Evolutionary conservation across 2,329 filamentous ascomycete genomes (phyloP).

Genomic region (Aspergillus carbonarius): DNA sequence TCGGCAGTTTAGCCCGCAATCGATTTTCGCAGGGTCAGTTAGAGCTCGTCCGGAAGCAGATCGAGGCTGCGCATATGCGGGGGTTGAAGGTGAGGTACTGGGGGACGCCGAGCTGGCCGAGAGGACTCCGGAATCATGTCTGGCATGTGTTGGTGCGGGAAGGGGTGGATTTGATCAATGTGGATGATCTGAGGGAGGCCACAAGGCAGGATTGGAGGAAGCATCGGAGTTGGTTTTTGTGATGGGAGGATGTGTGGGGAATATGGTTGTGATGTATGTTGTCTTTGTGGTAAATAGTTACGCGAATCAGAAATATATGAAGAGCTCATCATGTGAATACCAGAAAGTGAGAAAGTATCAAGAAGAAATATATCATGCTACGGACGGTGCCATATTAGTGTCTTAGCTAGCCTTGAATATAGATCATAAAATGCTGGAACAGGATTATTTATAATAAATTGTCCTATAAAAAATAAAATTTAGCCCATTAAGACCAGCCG

Average conservation of each 20-base stretch:
- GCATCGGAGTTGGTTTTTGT: conserved; percentile 13
- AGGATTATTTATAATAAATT: no score
- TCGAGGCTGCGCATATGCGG: conserved; percentile 49
- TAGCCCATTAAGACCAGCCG: no score
- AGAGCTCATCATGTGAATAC: no score
- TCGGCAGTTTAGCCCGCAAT: conserved; percentile 54
- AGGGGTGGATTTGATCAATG: conserved; percentile 61
- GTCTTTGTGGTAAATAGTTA: no score
- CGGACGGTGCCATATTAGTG: no score
- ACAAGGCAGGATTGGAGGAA: conserved; percentile 42
- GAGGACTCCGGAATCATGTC: conserved; percentile 54
- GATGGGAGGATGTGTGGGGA: not conserved
- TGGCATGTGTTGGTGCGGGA: conserved; percentile 58
- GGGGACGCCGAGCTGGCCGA: conserved; percentile 60
- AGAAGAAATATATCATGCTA: no score
- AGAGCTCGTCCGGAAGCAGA: conserved; percentile 45
- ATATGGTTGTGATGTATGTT: not conserved
- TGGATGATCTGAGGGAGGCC: conserved; percentile 57
- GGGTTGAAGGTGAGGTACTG: conserved; percentile 62
- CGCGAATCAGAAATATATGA: no score
- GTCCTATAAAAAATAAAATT: no score
- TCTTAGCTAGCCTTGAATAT: no score
- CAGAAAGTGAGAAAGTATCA: no score
- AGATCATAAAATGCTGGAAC: no score
- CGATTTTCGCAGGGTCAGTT: conserved; percentile 49